These are phyloP conservation scores for Orbilia javanica DNA, from an alignment of 2,329 filamentous ascomycete genomes.

Conservation along the genomic window DNA sequence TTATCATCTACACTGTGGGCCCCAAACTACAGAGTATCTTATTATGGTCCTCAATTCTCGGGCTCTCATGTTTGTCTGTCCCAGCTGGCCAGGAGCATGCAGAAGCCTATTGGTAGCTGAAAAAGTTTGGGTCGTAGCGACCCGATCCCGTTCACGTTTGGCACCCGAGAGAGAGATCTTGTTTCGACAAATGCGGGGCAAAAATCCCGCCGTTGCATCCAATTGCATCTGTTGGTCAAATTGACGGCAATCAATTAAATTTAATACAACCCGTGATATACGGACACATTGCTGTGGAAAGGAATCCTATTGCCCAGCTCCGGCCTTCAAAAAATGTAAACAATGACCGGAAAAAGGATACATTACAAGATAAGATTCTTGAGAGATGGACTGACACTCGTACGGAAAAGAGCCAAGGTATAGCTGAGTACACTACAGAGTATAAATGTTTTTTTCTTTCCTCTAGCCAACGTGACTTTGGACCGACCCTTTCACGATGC, in stretches of 20 bases:
- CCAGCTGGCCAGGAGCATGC: neutral
- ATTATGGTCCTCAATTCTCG: neutral
- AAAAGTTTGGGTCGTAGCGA: neutral
- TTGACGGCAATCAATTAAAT: neutral
- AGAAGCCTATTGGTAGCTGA: neutral
- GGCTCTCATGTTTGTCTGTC: neutral
- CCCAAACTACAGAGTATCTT: too few species aligned
- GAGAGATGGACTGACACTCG: neutral
- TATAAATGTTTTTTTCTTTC: neutral
- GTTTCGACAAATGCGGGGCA: conserved; percentile 36
- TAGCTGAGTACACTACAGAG: neutral
- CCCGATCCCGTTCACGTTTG: conserved; percentile 34
- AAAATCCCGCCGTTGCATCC: conserved; percentile 12
- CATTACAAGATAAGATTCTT: neutral
- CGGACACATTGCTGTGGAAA: conserved; percentile 31
- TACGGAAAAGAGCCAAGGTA: neutral
- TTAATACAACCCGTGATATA: conserved; percentile 28
- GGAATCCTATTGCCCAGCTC: conserved; percentile 17
- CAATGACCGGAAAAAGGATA: neutral
- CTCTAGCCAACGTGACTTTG: conserved; percentile 4
- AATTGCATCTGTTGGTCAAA: conserved; percentile 27
- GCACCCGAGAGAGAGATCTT: conserved; percentile 5
- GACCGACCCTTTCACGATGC: neutral
- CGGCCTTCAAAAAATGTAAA: conserved; percentile 15
- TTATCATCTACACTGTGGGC: too few species aligned